Conservation (phyloP, 2,329 filamentous ascomycete genomes). For the Fusarium nodosum region DNA sequence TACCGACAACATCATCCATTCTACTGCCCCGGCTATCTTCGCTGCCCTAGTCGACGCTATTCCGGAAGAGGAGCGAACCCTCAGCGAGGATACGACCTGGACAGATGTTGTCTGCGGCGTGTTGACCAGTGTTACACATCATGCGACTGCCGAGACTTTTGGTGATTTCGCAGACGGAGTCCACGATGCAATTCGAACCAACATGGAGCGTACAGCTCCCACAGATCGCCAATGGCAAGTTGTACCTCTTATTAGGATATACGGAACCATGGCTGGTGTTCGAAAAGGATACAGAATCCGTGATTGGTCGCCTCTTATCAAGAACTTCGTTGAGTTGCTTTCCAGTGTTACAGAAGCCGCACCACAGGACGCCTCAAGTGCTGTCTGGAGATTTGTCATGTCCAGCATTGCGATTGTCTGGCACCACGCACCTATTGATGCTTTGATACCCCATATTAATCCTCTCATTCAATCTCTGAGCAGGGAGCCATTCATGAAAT, state of each 20-base stretch:
- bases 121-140: constrained; percentile 85
- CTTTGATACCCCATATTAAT: constrained; percentile 77
- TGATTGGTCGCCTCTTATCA: constrained; percentile 77
- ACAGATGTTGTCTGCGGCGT: constrained; percentile 79
- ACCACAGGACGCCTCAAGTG: constrained; percentile 54
- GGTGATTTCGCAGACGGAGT: constrained; percentile 74
- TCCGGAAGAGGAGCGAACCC: constrained; percentile 64
- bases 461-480: constrained; percentile 75
- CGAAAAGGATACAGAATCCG: constrained; percentile 81
- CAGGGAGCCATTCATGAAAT: constrained; percentile 73
- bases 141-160: constrained; percentile 82
- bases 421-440: constrained; percentile 82
- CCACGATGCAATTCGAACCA: constrained; percentile 61
- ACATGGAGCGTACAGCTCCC: constrained; percentile 52
- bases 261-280: constrained; percentile 82
- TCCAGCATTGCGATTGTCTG: constrained; percentile 75
- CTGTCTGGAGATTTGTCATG: constrained; percentile 71
- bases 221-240: constrained; percentile 54
- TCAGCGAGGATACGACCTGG: constrained; percentile 65
- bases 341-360: constrained; percentile 60
- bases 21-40: constrained; percentile 68
- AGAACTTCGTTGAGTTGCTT: constrained; percentile 67
- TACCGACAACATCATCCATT: constrained; percentile 71
- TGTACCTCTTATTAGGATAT: constrained; percentile 67
- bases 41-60: constrained; percentile 65